Evolutionary conservation across 257 asterid species (phyloP).

Genomic region (Oldenlandia corymbosa): DNA sequence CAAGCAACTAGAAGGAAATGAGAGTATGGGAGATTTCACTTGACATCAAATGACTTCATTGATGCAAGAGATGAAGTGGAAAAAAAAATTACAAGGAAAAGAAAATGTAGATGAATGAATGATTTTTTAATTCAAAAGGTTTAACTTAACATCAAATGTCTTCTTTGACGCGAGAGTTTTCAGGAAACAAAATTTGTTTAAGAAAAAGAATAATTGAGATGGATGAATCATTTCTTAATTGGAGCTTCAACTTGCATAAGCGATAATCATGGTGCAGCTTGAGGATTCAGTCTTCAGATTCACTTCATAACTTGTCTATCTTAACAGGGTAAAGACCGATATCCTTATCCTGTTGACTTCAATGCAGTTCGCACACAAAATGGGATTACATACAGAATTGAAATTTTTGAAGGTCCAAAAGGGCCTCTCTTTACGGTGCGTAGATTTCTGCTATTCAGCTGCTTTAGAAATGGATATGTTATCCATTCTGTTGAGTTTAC

Average conservation of each 20-base stretch:
- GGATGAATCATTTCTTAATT: too few species aligned
- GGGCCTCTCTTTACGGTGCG: constrained; percentile 82
- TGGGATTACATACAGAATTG: constrained; percentile 69
- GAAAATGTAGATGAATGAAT: too few species aligned
- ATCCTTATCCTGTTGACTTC: constrained; percentile 93
- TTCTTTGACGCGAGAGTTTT: too few species aligned
- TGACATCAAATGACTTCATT: neutral
- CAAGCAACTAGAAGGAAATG: neutral
- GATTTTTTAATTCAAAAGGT: too few species aligned
- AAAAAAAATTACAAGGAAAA: too few species aligned
- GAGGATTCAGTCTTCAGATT: neutral
- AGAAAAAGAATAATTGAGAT: too few species aligned
- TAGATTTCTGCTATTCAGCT: constrained; percentile 18
- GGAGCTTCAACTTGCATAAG: neutral
- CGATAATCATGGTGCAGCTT: neutral
- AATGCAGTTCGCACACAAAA: constrained; percentile 66
- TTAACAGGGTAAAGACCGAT: constrained; percentile 86
- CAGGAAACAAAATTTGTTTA: too few species aligned
- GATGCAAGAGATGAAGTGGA: too few species aligned
- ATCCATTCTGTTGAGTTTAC: neutral
- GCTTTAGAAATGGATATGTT: constrained; percentile 2
- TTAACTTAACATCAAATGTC: too few species aligned
- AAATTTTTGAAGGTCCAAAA: constrained; percentile 76
- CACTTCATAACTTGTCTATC: constrained; percentile 17
- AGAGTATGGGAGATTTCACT: neutral